Percentiles rank a stretch among this genome's conserved stretches.
Conservation (phyloP, 495 filamentous ascomycete species). For the Aspergillus bertholletiae region DNA sequence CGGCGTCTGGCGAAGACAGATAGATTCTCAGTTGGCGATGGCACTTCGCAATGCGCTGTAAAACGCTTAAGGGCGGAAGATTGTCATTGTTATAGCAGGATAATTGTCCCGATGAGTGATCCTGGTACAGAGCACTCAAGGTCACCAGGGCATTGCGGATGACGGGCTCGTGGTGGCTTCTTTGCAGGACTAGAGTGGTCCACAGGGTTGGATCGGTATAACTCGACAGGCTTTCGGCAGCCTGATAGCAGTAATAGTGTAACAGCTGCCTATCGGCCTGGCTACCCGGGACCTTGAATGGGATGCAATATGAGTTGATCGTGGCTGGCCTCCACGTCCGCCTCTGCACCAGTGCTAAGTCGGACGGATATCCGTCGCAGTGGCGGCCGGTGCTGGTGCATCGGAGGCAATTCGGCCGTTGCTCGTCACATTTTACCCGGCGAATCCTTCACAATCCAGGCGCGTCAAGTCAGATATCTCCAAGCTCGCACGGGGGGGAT, state of each 20-base stretch:
- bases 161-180: slow-evolving; percentile 31
- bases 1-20: slow-evolving; percentile 14
- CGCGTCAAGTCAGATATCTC: neutral
- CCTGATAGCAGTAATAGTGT: slow-evolving; percentile 32
- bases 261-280: slow-evolving; percentile 33
- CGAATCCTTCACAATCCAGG: slow-evolving; percentile 23
- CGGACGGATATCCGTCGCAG: slow-evolving; percentile 39
- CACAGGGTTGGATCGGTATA: slow-evolving; percentile 40
- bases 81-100: neutral
- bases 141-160: slow-evolving; percentile 41
- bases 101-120: neutral
- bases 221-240: slow-evolving; percentile 30
- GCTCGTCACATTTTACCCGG: slow-evolving; percentile 44
- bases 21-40: slow-evolving; percentile 19
- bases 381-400: slow-evolving; percentile 31
- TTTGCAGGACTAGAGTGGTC: slow-evolving; percentile 35
- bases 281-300: slow-evolving; percentile 33
- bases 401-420: slow-evolving; percentile 31
- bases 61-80: neutral
- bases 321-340: neutral
- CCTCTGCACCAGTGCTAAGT: neutral
- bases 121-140: slow-evolving; percentile 25
- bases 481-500: neutral
- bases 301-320: slow-evolving; percentile 26
- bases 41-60: slow-evolving; percentile 17